Base-by-base conservation (phyloP, 371 early-diverging fungal genomes). In the Mitosporidium daphniae region DNA sequence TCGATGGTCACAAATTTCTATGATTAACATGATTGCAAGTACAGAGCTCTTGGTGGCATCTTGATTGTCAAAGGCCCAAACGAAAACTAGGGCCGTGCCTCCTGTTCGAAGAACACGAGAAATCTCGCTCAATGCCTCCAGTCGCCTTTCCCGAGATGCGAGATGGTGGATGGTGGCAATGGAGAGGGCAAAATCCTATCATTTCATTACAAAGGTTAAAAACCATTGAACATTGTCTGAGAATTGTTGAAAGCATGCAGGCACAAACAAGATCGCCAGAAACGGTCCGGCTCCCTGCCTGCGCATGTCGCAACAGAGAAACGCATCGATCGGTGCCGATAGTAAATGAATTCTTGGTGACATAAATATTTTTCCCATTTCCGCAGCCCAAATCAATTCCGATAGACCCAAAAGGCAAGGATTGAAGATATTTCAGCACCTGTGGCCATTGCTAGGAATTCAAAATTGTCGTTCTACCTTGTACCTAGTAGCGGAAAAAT, bases 101-200 rank as follows among this genome's bases (percentile, higher is more conserved):
- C 67, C 70, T 0, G 55, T 50, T 27, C 48, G 33, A 1, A 68
- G 41, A 2, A 71, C 56, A 14, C 82, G 42, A 11, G 65, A 30
- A 6, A 80, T 38, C 38, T 80, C 82, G 39, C 54, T 27, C 16
- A 21, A 41, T 0, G 82, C 89, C 4, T 38, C 40, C 7, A 42
- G 20, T 21, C 89, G 40, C 23, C 89, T 49, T 29, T 67, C 66
- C 0, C 52, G 50, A 0, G 66, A 55, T 4, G 75, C 52, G 23
- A 86, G 64, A 40, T 86, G 84, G 44, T 86, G 89, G 17, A 86
- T 71, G 8, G 78, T 84, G 6, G 89, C 89, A 30, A 86, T 80
- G 0, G 73, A 75, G 15, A 80, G 56, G 1, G 56, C 61, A 51
- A 72, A 80, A 41, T 86, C 89, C 70, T 69, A 23, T 9, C 13